Base-by-base conservation (phyloP, 2,329 filamentous ascomycete genomes). In the Cladorrhinum sp. region DNA sequence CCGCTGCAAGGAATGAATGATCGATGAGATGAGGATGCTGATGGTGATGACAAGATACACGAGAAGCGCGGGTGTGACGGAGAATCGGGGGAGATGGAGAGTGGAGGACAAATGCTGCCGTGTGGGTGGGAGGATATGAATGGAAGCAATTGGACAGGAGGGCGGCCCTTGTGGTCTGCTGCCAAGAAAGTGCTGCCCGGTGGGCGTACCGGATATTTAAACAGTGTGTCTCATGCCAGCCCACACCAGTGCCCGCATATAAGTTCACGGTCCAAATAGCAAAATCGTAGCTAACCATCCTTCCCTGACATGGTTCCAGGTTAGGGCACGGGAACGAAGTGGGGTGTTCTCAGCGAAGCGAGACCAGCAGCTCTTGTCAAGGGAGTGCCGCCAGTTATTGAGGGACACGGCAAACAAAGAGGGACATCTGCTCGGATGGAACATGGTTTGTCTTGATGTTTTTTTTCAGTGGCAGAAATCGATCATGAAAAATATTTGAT, bases 61-160 rank as follows among this genome's bases (percentile, higher is more conserved):
- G 12, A 13, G 9, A 12, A 36, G 16, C 2, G 56, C 22, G 51
- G 49, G 29, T 45, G 27, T 41, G 38, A 24, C 45, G 16, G 57
- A 25, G 54, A 52, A 49, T 55, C 16, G 59, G 50, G 59, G 61
- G 60, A 62, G 55, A 64, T 62, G 62, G 63, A 24, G 54, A 59
- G 54, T 49, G 50, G 62, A 60, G 54, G 49, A 59, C 45, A 24
- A 18, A 22, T 45, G 41, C 41, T 54, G 57, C 41, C 41, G n/a
- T 45, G 41, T 45, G 41, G 29, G 13, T 41, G 25, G 36, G 50
- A 59, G 60, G 60, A 65, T 57, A 64, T 59, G 61, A 64, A 66
- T 64, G 66, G 65, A 67, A 68, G 62, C 59, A 62, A 63, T 63
- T 65, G 64, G 64, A 66, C 36, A 55, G 60, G 63, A 64, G 62